Conservation (phyloP, 2,329 filamentous ascomycete species). For the Zelopaecilomyces penicillatus region DNA sequence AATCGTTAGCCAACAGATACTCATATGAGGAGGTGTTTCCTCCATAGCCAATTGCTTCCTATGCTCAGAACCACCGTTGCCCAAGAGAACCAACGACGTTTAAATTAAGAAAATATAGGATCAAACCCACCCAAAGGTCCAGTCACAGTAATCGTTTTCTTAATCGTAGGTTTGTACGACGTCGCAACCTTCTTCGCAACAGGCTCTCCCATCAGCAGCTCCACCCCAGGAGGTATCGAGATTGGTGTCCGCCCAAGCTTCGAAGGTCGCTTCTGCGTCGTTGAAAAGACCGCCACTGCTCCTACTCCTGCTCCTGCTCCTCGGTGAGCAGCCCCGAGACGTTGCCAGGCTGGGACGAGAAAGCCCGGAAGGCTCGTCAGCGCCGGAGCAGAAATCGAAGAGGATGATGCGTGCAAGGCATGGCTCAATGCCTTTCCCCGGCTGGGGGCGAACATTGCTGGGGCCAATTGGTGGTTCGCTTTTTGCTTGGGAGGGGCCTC, state of each 20-base stretch:
- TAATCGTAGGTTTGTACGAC: slow-evolving; percentile 52
- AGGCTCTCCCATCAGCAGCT: slow-evolving; percentile 61
- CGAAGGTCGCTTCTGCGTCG: slow-evolving; percentile 56
- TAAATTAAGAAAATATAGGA: not conserved
- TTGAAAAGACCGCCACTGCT: slow-evolving; percentile 51
- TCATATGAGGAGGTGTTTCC: slow-evolving; percentile 3
- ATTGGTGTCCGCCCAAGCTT: slow-evolving; percentile 81
- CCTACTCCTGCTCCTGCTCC: slow-evolving; percentile 33
- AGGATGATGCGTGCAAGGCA: slow-evolving; percentile 39
- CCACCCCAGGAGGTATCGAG: slow-evolving; percentile 75
- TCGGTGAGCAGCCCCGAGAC: too few species aligned
- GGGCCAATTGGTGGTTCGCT: slow-evolving; percentile 20
- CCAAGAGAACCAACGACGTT: not conserved
- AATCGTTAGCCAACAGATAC: slow-evolving; percentile 4
- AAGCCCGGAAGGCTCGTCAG: slow-evolving; percentile 58
- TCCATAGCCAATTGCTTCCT: not conserved
- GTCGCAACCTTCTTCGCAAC: slow-evolving; percentile 44
- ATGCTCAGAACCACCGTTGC: slow-evolving; percentile 10
- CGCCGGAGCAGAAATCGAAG: not conserved
- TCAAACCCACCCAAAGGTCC: slow-evolving; percentile 64
- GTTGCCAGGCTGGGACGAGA: slow-evolving; percentile 60
- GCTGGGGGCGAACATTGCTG: slow-evolving; percentile 55
- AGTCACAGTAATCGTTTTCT: slow-evolving; percentile 63
- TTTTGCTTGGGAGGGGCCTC: not conserved
- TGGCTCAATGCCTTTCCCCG: slow-evolving; percentile 52